Percentiles rank a stretch among this genome's conserved stretches.
phyloP scores from a whole-genome alignment of 2,329 filamentous ascomycete species.

The Periconia sp. region DNA sequence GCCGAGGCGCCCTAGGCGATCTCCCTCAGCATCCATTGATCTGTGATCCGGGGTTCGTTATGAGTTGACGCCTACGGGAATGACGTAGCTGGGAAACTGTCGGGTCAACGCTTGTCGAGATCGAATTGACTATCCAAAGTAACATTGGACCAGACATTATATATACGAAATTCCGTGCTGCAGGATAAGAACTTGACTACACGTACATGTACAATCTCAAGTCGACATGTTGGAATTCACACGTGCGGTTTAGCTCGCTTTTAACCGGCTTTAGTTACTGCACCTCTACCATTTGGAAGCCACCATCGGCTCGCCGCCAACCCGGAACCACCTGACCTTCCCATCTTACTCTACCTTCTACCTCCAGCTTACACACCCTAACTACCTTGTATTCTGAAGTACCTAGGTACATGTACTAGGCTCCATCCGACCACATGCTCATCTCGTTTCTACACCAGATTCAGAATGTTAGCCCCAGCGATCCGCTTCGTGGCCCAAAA shows the following conservation, averaged over 20 bases:
- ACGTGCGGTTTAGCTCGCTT: slow-evolving; percentile 3
- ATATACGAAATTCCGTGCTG: no score
- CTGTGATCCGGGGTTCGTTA: no score
- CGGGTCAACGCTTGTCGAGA: no score
- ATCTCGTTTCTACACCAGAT: neutral
- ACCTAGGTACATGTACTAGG: neutral
- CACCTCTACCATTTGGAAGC: neutral
- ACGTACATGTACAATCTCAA: neutral
- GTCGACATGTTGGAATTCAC: neutral
- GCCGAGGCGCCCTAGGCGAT: neutral
- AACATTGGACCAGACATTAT: no score
- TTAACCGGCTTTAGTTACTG: slow-evolving; percentile 10
- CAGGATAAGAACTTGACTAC: neutral
- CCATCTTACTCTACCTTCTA: neutral
- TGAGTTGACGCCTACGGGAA: no score
- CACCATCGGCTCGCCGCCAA: neutral
- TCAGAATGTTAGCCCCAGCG: slow-evolving; percentile 19
- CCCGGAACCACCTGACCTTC: slow-evolving; percentile 14
- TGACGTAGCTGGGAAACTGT: no score
- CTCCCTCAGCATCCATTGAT: neutral
- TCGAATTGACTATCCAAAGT: no score
- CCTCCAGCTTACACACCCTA: no score
- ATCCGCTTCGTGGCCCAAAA: slow-evolving; percentile 33
- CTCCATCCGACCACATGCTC: no score
- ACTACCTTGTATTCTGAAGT: no score